These are phyloP conservation scores for Ormosia emarginata DNA, from an alignment of 306 rosid genomes.

Conservation along the genomic window DNA sequence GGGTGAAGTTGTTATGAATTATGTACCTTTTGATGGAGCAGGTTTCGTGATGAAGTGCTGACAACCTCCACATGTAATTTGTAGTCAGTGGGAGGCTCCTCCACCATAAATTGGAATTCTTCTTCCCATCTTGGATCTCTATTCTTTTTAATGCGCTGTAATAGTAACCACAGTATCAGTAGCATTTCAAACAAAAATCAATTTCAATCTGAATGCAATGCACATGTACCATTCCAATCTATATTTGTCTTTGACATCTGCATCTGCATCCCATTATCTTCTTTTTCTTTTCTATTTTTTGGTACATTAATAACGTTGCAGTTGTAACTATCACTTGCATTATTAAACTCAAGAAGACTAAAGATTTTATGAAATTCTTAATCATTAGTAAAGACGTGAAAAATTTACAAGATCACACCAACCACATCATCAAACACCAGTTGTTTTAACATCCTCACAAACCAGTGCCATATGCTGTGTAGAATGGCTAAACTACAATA, in stretches of 20 bases:
- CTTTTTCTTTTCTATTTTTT: background rate
- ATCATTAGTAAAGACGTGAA: background rate
- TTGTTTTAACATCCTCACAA: background rate
- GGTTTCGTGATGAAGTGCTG: constrained; percentile 74
- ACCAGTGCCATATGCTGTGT: background rate
- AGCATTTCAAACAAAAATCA: background rate
- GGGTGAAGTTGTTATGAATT: background rate
- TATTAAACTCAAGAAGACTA: background rate
- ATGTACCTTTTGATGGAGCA: constrained; percentile 80
- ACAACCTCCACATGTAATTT: constrained; percentile 71
- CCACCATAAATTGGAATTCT: constrained; percentile 62
- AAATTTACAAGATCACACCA: background rate
- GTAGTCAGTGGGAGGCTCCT: constrained; percentile 77
- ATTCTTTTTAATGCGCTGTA: constrained; percentile 73
- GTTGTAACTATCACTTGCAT: background rate
- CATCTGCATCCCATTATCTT: background rate
- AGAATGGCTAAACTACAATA: background rate
- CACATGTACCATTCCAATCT: background rate
- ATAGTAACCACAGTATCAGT: constrained; percentile 11
- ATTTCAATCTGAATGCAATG: background rate
- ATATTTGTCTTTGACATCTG: background rate
- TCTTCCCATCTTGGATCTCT: constrained; percentile 98
- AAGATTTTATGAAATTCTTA: background rate
- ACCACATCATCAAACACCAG: background rate
- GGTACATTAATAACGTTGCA: background rate